These are phyloP conservation scores for Claviceps sp. DNA, from an alignment of 2,329 filamentous ascomycete species.

Conservation along the genomic window DNA sequence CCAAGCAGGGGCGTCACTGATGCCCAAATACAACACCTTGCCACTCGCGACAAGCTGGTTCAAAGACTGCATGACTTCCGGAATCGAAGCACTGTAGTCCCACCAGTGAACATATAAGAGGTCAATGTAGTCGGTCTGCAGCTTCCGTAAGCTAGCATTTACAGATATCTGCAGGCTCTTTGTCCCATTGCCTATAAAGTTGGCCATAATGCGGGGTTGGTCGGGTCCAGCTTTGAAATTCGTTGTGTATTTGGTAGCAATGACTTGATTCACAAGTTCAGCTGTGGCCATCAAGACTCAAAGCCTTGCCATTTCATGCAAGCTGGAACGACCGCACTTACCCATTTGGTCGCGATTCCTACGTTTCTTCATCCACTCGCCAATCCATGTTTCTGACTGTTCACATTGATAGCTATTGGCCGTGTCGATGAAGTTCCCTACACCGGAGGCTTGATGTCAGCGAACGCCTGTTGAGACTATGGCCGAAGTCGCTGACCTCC, in stretches of 20 bases:
- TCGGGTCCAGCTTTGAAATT: conserved; percentile 35
- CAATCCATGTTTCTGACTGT: conserved; percentile 52
- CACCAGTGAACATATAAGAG: conserved; percentile 53
- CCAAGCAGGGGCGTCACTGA: conserved; percentile 59
- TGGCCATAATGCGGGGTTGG: conserved; percentile 32
- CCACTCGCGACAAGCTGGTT: conserved; percentile 45
- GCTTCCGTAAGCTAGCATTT: conserved; percentile 42
- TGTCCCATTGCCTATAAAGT: conserved; percentile 44
- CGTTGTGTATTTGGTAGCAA: conserved; percentile 57
- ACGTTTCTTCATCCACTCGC: conserved; percentile 55
- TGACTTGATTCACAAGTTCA: conserved; percentile 28
- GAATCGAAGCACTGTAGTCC: conserved; percentile 53
- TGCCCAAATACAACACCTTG: conserved; percentile 53
- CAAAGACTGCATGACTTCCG: conserved; percentile 55
- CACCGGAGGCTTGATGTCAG: neutral
- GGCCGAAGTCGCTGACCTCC: conserved; percentile 12
- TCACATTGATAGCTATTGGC: conserved; percentile 53
- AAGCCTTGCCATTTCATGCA: neutral
- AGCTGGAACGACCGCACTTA: conserved; percentile 9
- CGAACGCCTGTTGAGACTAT: neutral
- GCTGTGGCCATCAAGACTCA: neutral
- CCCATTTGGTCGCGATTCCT: conserved; percentile 52
- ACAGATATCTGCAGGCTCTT: conserved; percentile 47
- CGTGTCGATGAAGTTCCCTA: conserved; percentile 63
- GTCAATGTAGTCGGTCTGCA: conserved; percentile 58